Evolutionary conservation across 257 asterid species (phyloP).

Genomic region (Salvia hispanica): DNA sequence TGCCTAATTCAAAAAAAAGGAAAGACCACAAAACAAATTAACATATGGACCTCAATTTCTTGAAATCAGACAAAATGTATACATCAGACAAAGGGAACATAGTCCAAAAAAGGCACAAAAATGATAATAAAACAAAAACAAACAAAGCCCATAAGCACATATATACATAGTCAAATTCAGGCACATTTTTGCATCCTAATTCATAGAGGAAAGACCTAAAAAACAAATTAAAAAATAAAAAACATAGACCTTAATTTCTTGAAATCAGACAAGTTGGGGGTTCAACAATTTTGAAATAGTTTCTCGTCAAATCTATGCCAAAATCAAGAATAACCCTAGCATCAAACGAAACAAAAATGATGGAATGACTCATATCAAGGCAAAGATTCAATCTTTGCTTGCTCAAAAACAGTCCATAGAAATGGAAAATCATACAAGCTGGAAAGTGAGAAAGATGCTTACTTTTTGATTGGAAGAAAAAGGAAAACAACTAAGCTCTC

Average conservation of each 20-base stretch:
- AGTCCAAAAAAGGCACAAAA: no score
- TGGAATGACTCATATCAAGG: constrained; percentile 12
- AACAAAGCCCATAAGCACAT: no score
- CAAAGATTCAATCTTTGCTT: background rate
- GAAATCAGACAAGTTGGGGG: background rate
- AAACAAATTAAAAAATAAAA: background rate
- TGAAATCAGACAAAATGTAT: no score
- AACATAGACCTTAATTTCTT: background rate
- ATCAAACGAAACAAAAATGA: background rate
- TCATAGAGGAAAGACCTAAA: no score
- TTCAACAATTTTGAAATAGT: background rate
- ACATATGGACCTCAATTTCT: background rate
- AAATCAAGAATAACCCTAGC: background rate
- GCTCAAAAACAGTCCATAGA: background rate
- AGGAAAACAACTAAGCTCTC: background rate
- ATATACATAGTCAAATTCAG: no score
- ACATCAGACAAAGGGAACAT: no score
- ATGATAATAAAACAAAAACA: no score
- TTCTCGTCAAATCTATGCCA: background rate
- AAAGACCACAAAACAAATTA: background rate
- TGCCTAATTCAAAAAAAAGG: background rate
- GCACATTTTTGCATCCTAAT: no score
- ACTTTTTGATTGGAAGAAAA: constrained; percentile 35
- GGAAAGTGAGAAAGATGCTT: constrained; percentile 26
- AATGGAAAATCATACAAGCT: background rate